These are phyloP conservation scores for Ceratobasidium sp. DNA, from an alignment of 1,284 basidiomycete species.

Conservation along the genomic window DNA sequence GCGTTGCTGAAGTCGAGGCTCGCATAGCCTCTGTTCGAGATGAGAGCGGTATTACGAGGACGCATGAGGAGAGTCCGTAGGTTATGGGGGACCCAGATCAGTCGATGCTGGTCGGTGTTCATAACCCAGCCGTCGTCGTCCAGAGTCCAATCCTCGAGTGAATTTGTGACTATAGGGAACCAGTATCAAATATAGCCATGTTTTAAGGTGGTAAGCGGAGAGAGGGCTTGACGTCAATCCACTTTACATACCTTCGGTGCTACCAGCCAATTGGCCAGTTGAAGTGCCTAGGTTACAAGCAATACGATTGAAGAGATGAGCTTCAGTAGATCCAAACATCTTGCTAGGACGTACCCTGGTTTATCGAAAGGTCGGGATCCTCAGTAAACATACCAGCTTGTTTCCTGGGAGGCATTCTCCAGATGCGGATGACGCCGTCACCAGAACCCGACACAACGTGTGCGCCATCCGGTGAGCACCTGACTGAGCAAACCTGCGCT, in stretches of 20 bases:
- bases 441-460: no score
- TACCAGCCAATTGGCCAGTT: no score
- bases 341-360: no score
- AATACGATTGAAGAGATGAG: no score
- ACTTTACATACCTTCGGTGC: no score
- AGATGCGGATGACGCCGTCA: no score
- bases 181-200: background rate
- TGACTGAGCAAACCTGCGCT: no score
- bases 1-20: background rate
- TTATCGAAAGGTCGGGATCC: background rate
- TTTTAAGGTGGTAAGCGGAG: background rate
- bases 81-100: background rate
- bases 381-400: background rate
- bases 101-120: background rate
- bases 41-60: background rate
- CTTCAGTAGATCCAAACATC: no score
- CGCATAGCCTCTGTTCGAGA: background rate
- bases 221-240: no score
- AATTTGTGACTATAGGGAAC: background rate
- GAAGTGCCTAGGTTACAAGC: no score
- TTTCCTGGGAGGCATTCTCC: no score
- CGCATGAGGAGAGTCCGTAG: background rate
- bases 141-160: background rate
- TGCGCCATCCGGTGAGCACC: no score
- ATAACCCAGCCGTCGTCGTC: background rate